These are phyloP conservation scores for Pyrus betulifolia DNA, from an alignment of 306 rosid species.

Conservation along the genomic window DNA sequence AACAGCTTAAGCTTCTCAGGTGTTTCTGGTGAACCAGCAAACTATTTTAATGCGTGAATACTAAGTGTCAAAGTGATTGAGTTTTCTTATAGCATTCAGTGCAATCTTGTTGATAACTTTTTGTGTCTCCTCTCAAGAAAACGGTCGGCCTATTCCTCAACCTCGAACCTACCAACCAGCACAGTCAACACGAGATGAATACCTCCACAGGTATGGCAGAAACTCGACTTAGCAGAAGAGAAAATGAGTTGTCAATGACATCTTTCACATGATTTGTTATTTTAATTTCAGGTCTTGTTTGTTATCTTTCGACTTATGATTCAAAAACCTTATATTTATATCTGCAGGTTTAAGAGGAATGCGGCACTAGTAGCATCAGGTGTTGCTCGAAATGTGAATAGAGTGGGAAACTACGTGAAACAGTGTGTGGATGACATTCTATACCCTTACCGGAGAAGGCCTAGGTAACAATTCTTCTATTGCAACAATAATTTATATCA, in stretches of 20 bases:
- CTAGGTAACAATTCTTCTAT: slow-evolving; percentile 33
- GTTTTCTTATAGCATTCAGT: not conserved
- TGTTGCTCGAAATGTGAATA: slow-evolving; percentile 63
- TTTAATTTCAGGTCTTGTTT: not conserved
- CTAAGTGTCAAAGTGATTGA: not conserved
- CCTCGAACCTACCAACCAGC: slow-evolving; percentile 49
- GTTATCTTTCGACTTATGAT: not conserved
- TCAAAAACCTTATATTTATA: not conserved
- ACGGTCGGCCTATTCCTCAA: slow-evolving; percentile 36
- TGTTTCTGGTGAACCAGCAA: not conserved
- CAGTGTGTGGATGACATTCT: slow-evolving; percentile 62
- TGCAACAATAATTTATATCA: not conserved
- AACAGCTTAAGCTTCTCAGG: not conserved
- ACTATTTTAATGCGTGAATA: not conserved
- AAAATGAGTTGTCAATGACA: not conserved
- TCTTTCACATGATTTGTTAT: not conserved
- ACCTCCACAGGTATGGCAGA: slow-evolving; percentile 62
- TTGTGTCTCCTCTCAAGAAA: slow-evolving; percentile 28
- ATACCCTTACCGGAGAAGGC: slow-evolving; percentile 58
- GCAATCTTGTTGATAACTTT: not conserved
- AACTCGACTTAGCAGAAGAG: not conserved
- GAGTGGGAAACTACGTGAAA: slow-evolving; percentile 54
- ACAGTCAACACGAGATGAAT: slow-evolving; percentile 46
- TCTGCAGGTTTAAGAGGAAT: slow-evolving; percentile 70
- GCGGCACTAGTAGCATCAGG: slow-evolving; percentile 79